phyloP scores from a whole-genome alignment of 768 basidiomycete species.

The Crepidotus variabilis region DNA sequence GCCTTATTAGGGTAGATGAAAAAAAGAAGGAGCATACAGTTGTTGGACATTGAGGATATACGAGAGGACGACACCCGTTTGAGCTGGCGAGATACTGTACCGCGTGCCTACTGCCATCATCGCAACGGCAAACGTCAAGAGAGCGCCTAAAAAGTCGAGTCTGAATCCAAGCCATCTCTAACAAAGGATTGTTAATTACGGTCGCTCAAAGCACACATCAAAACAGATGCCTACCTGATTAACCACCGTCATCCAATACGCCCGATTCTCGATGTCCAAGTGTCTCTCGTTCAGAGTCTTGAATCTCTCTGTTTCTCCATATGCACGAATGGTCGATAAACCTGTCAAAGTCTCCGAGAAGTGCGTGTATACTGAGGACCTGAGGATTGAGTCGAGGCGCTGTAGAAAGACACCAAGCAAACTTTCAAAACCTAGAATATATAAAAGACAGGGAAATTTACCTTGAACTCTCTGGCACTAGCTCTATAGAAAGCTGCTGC shows the following conservation, averaged over 20 bases:
- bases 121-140: constrained; percentile 64
- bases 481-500: constrained; percentile 67
- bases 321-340: constrained; percentile 68
- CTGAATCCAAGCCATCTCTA: constrained; percentile 66
- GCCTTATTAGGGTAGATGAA: not conserved
- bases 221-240: constrained; percentile 46
- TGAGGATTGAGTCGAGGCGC: constrained; percentile 57
- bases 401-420: constrained; percentile 13
- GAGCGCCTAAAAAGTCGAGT: constrained; percentile 64
- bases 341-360: constrained; percentile 77
- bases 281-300: constrained; percentile 58
- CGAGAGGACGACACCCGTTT: constrained; percentile 70
- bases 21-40: not conserved
- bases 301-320: constrained; percentile 61
- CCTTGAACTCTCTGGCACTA: constrained; percentile 72
- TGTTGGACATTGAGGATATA: constrained; percentile 33
- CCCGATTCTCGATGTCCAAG: constrained; percentile 74
- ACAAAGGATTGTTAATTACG: not conserved
- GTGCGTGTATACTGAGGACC: constrained; percentile 72
- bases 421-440: not conserved
- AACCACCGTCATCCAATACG: constrained; percentile 59
- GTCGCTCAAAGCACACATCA: not conserved
- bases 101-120: constrained; percentile 74
- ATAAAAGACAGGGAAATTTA: constrained; percentile 7
- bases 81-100: constrained; percentile 69